Evolutionary conservation across 495 filamentous ascomycete genomes (phyloP).

Genomic region (Aspergillus nidulans): DNA sequence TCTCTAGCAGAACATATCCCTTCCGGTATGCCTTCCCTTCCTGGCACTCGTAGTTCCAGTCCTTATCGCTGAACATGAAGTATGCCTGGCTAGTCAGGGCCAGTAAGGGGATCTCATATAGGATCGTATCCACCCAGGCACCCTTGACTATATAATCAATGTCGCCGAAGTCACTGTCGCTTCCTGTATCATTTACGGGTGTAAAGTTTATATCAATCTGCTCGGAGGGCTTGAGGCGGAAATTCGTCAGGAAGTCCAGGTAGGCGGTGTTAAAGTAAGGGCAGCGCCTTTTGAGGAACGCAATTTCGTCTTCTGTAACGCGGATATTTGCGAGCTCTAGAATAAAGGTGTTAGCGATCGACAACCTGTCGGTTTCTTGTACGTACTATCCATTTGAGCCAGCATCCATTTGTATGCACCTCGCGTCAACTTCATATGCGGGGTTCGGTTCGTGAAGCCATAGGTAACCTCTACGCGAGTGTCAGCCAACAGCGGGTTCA

Average conservation of each 20-base stretch:
- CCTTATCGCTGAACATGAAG: slow-evolving; percentile 88
- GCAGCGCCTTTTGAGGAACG: slow-evolving; percentile 73
- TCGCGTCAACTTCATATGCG: slow-evolving; percentile 82
- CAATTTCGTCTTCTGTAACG: slow-evolving; percentile 70
- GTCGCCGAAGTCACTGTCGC: slow-evolving; percentile 67
- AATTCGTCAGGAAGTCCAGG: slow-evolving; percentile 72
- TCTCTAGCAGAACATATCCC: slow-evolving; percentile 67
- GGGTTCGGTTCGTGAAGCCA: slow-evolving; percentile 90
- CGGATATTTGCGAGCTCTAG: slow-evolving; percentile 73
- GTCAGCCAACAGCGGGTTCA: background rate
- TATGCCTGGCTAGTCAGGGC: slow-evolving; percentile 92
- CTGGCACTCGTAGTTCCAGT: slow-evolving; percentile 83
- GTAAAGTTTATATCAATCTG: slow-evolving; percentile 71
- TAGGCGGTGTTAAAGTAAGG: slow-evolving; percentile 75
- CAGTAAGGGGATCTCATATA: slow-evolving; percentile 94
- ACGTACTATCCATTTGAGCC: slow-evolving; percentile 70
- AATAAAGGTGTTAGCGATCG: background rate
- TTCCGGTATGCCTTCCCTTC: slow-evolving; percentile 78
- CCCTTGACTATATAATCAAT: slow-evolving; percentile 71
- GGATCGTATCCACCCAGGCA: slow-evolving; percentile 88
- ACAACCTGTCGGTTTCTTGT: background rate
- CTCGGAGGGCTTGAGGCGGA: slow-evolving; percentile 72
- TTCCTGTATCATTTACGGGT: slow-evolving; percentile 58
- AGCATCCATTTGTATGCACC: slow-evolving; percentile 82
- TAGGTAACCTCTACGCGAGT: slow-evolving; percentile 67